Evolutionary conservation across 1,284 basidiomycete genomes (phyloP).

Genomic region (Naganishia albida): DNA sequence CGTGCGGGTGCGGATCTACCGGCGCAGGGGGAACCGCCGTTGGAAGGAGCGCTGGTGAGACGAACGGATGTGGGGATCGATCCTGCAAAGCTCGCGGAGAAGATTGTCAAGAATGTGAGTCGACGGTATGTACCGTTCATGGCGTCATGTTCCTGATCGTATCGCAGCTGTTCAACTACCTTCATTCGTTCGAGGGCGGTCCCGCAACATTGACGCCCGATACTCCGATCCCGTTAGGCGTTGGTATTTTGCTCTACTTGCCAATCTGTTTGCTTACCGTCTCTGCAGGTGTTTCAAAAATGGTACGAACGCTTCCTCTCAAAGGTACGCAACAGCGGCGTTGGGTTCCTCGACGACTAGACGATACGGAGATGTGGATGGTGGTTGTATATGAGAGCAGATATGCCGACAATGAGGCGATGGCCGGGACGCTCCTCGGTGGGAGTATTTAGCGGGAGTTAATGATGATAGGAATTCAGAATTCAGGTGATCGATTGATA

Average conservation of each 20-base stretch:
- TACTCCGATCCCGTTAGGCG: constrained; percentile 68
- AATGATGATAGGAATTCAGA: too few relatives aligned
- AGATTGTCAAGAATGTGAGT: constrained; percentile 54
- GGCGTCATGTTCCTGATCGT: background rate
- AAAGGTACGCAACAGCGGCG: constrained; percentile 70
- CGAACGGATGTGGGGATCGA: constrained; percentile 36
- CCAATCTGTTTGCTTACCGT: too few relatives aligned
- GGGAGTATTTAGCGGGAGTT: too few relatives aligned
- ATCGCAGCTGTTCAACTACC: constrained; percentile 79
- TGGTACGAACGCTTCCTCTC: constrained; percentile 79
- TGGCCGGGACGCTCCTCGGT: too few relatives aligned
- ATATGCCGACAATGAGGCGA: too few relatives aligned
- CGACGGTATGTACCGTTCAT: too few relatives aligned
- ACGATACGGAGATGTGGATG: background rate
- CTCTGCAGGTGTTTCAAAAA: constrained; percentile 60
- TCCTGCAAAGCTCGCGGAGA: constrained; percentile 50
- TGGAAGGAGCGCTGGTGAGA: constrained; percentile 35
- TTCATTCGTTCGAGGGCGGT: constrained; percentile 69
- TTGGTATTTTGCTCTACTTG: too few relatives aligned
- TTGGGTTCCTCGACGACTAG: constrained; percentile 62
- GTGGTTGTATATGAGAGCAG: too few relatives aligned
- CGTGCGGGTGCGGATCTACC: constrained; percentile 46
- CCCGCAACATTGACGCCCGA: constrained; percentile 60
- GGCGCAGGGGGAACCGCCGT: too few relatives aligned
- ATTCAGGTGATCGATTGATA: too few relatives aligned